Conservation (phyloP, 1,284 basidiomycete genomes). For the Trichosporon sp. region DNA sequence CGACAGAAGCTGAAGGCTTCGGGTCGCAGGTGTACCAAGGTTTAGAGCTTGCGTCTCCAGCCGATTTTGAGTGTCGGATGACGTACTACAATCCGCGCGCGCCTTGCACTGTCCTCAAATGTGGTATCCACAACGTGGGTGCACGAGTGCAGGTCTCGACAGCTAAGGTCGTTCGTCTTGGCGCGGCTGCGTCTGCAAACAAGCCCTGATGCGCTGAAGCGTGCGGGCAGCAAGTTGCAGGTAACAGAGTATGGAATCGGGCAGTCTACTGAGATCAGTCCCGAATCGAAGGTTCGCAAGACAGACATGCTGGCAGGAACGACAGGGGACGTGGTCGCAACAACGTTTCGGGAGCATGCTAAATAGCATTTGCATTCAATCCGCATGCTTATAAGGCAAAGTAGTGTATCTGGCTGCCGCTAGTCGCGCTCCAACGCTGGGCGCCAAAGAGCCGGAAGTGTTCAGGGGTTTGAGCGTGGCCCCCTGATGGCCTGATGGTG, state of each 20-base stretch:
- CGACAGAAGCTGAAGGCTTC: no score
- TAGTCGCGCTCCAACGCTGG: no score
- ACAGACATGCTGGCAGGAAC: background rate
- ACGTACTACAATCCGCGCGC: background rate
- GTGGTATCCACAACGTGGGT: no score
- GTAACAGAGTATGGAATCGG: no score
- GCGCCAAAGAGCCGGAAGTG: background rate
- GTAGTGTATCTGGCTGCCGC: background rate
- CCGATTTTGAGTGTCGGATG: background rate
- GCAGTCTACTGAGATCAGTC: no score
- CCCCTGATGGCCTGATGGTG: background rate
- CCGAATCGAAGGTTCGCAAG: background rate
- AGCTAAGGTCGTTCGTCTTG: background rate
- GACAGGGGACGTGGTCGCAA: background rate
- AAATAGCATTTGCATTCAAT: background rate
- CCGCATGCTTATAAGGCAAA: background rate
- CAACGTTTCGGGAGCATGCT: conserved; percentile 1
- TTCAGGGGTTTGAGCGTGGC: background rate
- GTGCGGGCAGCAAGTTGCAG: no score
- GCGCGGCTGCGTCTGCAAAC: no score
- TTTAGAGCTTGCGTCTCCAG: background rate
- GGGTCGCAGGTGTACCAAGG: background rate
- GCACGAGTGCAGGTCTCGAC: no score
- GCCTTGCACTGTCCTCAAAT: background rate
- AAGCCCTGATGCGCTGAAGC: no score